Evolutionary conservation across 257 asterid species (phyloP).

Genomic region (Solanum sejunctum): DNA sequence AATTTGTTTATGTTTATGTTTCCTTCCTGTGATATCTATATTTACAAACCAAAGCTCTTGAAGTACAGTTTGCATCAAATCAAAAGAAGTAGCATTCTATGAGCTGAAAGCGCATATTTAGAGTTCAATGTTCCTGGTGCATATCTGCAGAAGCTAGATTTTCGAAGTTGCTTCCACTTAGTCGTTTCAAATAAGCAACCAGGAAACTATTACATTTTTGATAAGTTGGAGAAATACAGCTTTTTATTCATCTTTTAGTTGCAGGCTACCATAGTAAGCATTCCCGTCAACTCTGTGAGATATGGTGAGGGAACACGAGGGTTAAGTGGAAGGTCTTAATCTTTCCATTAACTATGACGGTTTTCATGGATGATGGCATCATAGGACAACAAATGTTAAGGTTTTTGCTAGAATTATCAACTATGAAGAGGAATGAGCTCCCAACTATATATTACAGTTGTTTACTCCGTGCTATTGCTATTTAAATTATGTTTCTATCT

Average conservation of each 20-base stretch:
- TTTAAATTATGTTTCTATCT: neutral
- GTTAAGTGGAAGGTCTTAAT: neutral
- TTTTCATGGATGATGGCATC: neutral
- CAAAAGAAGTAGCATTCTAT: neutral
- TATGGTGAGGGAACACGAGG: neutral
- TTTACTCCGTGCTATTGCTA: neutral
- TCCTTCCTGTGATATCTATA: neutral
- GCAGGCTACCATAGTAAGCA: neutral
- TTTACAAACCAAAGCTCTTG: neutral
- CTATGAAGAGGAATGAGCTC: neutral
- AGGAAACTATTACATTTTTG: no score
- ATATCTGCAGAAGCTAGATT: neutral
- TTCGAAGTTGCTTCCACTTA: neutral
- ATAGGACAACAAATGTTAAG: neutral
- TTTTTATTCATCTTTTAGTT: neutral
- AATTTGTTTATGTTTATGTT: neutral
- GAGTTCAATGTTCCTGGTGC: neutral
- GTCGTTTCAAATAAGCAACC: no score
- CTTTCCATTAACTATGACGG: neutral
- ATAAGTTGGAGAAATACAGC: no score
- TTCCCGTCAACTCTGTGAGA: neutral
- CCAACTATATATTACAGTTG: neutral
- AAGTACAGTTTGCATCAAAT: neutral
- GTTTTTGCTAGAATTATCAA: neutral
- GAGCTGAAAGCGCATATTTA: neutral